These are phyloP conservation scores for Suillus variegatus DNA, from an alignment of 768 basidiomycete genomes.

Conservation along the genomic window DNA sequence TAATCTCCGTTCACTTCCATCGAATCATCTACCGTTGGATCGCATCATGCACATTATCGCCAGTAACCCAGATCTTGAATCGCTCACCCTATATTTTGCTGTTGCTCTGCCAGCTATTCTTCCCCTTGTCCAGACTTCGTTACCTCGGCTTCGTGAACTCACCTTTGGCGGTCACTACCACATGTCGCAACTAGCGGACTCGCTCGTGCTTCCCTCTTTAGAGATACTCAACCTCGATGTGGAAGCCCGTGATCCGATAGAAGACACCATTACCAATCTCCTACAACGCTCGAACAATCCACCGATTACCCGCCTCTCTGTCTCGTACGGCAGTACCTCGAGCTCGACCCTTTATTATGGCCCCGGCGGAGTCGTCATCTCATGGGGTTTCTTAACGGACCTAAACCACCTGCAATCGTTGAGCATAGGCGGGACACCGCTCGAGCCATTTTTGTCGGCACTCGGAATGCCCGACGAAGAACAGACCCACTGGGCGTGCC, in stretches of 20 bases:
- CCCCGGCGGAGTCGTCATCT: constrained; percentile 56
- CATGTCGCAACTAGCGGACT: constrained; percentile 61
- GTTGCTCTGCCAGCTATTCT: constrained; percentile 63
- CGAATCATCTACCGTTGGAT: constrained; percentile 63
- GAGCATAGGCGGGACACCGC: constrained; percentile 61
- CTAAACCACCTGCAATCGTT: constrained; percentile 59
- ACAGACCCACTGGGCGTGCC: constrained; percentile 59
- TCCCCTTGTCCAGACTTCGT: constrained; percentile 54
- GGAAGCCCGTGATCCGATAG: constrained; percentile 73
- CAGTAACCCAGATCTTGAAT: constrained; percentile 56
- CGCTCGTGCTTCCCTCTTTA: constrained; percentile 58
- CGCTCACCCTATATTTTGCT: constrained; percentile 61
- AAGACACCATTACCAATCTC: constrained; percentile 66
- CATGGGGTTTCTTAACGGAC: constrained; percentile 68
- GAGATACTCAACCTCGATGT: constrained; percentile 66
- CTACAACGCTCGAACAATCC: constrained; percentile 62
- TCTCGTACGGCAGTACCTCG: constrained; percentile 53
- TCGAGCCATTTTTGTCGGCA: constrained; percentile 62
- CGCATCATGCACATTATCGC: constrained; percentile 66
- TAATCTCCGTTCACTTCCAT: constrained; percentile 66
- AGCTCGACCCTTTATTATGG: constrained; percentile 56
- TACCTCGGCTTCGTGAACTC: constrained; percentile 55
- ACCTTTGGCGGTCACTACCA: constrained; percentile 68
- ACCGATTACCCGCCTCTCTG: constrained; percentile 56
- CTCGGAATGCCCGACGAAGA: constrained; percentile 66